These are phyloP conservation scores for Arthrobotrys musiformis DNA, from an alignment of 2,329 filamentous ascomycete species.

Conservation along the genomic window DNA sequence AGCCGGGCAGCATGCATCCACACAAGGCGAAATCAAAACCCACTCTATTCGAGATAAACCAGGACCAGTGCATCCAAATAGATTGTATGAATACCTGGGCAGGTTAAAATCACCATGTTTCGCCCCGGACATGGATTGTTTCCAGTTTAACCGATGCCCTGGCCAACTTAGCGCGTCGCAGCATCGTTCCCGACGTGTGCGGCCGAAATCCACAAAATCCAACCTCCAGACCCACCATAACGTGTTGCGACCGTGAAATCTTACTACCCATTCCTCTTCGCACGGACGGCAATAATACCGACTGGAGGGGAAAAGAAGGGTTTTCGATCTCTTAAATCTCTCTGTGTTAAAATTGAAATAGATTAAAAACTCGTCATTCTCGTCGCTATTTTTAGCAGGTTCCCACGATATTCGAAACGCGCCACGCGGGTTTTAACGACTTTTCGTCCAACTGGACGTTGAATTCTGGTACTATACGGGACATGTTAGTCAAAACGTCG, in stretches of 20 bases:
- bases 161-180: conserved; percentile 36
- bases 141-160: conserved; percentile 54
- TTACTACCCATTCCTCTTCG: conserved; percentile 22
- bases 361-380: conserved; percentile 56
- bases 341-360: conserved; percentile 49
- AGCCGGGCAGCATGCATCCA: conserved; percentile 6
- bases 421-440: conserved; percentile 53
- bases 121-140: conserved; percentile 43
- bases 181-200: conserved; percentile 8
- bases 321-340: conserved; percentile 32
- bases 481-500: conserved; percentile 38
- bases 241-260: conserved; percentile 41
- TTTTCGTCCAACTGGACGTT: conserved; percentile 2
- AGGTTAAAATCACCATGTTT: conserved; percentile 55
- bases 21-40: conserved; percentile 31
- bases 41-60: conserved; percentile 54
- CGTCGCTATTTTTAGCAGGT: conserved; percentile 50
- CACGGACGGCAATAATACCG: conserved; percentile 48
- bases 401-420: conserved; percentile 52
- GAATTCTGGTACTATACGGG: background rate
- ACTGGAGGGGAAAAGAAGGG: conserved; percentile 5
- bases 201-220: conserved; percentile 40
- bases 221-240: conserved; percentile 46
- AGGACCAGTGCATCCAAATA: conserved; percentile 48
- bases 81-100: conserved; percentile 31